These are phyloP conservation scores for Medicago ruthenica DNA, from an alignment of 306 rosid genomes.

Conservation along the genomic window DNA sequence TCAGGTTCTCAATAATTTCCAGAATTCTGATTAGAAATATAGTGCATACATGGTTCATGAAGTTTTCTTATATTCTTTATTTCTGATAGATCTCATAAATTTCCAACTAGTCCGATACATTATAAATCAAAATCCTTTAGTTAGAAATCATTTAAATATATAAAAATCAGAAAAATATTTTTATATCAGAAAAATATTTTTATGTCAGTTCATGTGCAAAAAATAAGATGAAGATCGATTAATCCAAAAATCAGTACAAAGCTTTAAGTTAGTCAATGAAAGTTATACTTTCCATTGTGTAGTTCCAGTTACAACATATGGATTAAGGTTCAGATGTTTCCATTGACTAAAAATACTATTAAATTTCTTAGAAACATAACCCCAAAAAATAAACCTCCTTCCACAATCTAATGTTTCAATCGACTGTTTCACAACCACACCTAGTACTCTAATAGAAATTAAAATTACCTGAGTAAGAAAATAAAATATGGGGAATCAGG, in stretches of 20 bases:
- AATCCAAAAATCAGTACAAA: background rate
- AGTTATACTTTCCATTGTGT: slow-evolving; percentile 14
- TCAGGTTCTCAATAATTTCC: slow-evolving; percentile 22
- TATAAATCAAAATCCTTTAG: background rate
- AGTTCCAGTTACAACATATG: slow-evolving; percentile 22
- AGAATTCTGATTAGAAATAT: slow-evolving; percentile 24
- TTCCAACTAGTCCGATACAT: background rate
- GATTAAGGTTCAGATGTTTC: background rate
- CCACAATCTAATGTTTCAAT: slow-evolving; percentile 21
- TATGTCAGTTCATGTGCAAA: slow-evolving; percentile 13
- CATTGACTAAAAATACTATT: background rate
- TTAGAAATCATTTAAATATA: slow-evolving; percentile 1
- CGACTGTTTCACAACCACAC: slow-evolving; percentile 20
- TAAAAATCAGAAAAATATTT: slow-evolving; percentile 8
- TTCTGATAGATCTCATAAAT: slow-evolving; percentile 12
- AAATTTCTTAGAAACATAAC: slow-evolving; percentile 10
- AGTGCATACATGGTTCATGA: background rate
- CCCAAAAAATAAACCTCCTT: background rate
- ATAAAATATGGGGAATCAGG: slow-evolving; percentile 85
- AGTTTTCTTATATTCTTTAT: slow-evolving; percentile 15
- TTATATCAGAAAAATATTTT: background rate
- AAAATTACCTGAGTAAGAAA: slow-evolving; percentile 85
- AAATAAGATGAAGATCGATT: slow-evolving; percentile 9
- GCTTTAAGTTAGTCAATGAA: slow-evolving; percentile 1
- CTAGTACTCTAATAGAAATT: slow-evolving; percentile 13